phyloP scores from a whole-genome alignment of 345 rosid species.

The Anacardium occidentale region DNA sequence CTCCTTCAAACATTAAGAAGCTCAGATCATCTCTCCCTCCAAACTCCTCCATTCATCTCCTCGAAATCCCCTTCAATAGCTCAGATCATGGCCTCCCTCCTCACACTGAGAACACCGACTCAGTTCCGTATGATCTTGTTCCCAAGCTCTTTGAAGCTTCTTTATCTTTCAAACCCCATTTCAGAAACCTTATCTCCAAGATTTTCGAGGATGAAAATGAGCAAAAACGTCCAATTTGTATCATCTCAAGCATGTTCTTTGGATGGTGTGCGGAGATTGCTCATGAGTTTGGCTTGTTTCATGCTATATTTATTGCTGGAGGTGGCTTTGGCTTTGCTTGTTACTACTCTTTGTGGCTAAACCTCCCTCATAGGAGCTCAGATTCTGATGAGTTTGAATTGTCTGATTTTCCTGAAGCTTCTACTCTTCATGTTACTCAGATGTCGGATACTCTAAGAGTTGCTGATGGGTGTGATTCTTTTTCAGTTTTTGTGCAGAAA shows the following conservation, averaged over 20 bases:
- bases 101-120: slow-evolving; percentile 37
- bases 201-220: slow-evolving; percentile 16
- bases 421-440: slow-evolving; percentile 45
- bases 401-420: slow-evolving; percentile 51
- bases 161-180: slow-evolving; percentile 32
- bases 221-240: slow-evolving; percentile 29
- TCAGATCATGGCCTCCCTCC: slow-evolving; percentile 46
- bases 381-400: too few relatives aligned
- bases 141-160: slow-evolving; percentile 37
- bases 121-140: slow-evolving; percentile 39
- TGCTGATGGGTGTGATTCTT: slow-evolving; percentile 53
- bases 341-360: slow-evolving; percentile 51
- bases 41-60: slow-evolving; percentile 35
- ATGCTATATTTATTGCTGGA: slow-evolving; percentile 41
- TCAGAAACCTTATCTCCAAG: slow-evolving; percentile 26
- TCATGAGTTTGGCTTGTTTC: slow-evolving; percentile 45
- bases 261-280: slow-evolving; percentile 24
- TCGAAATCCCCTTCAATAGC: slow-evolving; percentile 39
- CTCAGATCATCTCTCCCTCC: slow-evolving; percentile 37
- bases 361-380: too few relatives aligned
- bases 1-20: slow-evolving; percentile 36
- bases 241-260: slow-evolving; percentile 10
- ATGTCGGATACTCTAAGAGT: slow-evolving; percentile 33
- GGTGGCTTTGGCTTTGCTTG: slow-evolving; percentile 49
- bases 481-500: slow-evolving; percentile 34